Percentiles rank a stretch among this genome's conserved stretches.
Conservation (phyloP, 495 filamentous ascomycete genomes). For the Chaetomium fimeti region DNA sequence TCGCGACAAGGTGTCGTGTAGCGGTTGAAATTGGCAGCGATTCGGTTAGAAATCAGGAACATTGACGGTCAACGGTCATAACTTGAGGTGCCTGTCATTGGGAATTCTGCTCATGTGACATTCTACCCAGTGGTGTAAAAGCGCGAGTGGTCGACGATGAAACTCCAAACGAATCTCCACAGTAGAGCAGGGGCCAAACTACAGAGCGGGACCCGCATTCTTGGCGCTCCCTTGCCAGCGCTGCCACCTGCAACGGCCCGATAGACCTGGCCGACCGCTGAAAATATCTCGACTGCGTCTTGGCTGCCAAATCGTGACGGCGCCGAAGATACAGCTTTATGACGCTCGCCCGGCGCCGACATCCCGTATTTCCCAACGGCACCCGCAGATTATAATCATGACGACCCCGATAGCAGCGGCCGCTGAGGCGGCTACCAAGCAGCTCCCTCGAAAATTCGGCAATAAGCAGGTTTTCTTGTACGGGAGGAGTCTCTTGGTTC, state of each 20-base stretch:
- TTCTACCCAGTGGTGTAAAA: too few species aligned
- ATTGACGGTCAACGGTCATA: not conserved
- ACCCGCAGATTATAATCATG: conserved; percentile 16
- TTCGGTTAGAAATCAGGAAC: not conserved
- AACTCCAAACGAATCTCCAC: not conserved
- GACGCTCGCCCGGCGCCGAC: not conserved
- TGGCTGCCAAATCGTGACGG: not conserved
- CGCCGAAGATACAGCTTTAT: not conserved
- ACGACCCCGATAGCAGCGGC: conserved; percentile 21
- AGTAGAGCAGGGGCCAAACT: not conserved
- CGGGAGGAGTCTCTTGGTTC: conserved; percentile 21
- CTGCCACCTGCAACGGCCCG: conserved; percentile 20
- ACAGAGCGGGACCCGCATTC: not conserved
- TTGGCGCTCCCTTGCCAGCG: too few species aligned
- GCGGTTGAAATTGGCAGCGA: not conserved
- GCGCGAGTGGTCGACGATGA: too few species aligned
- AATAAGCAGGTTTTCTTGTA: conserved; percentile 70
- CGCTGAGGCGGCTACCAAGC: conserved; percentile 25
- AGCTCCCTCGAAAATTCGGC: conserved; percentile 40
- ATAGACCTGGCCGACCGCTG: not conserved
- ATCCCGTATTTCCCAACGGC: not conserved
- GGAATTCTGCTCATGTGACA: too few species aligned
- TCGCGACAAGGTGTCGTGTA: conserved; percentile 13
- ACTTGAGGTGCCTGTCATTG: not conserved
- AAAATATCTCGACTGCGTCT: conserved; percentile 17